phyloP scores from a whole-genome alignment of 257 asterid species.

The Apocynum venetum region DNA sequence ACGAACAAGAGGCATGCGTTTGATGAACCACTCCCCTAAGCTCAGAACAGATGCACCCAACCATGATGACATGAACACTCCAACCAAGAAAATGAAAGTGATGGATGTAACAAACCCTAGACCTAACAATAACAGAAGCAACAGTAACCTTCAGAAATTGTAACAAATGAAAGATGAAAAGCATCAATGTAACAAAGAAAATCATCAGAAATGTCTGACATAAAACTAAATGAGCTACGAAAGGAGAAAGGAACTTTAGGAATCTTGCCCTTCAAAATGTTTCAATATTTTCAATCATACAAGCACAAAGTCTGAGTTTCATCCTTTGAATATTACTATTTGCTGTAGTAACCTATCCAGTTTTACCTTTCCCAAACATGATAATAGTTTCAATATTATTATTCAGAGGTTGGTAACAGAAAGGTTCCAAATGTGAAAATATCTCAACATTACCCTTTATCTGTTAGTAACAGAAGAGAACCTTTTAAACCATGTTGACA shows the following conservation, averaged over 20 bases:
- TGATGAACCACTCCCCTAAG: conserved; percentile 80
- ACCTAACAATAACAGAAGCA: conserved; percentile 36
- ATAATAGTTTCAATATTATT: background rate
- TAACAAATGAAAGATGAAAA: background rate
- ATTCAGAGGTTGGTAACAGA: background rate
- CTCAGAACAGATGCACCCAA: conserved; percentile 67
- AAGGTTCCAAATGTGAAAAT: background rate
- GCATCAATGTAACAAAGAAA: background rate
- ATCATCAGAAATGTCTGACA: background rate
- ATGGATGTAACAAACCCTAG: conserved; percentile 73
- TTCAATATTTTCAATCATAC: background rate
- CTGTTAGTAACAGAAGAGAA: background rate
- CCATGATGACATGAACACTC: conserved; percentile 85
- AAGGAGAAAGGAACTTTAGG: background rate
- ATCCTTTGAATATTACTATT: background rate
- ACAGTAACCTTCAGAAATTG: background rate
- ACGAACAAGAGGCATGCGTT: conserved; percentile 78
- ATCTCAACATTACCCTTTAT: background rate
- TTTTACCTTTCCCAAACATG: no score
- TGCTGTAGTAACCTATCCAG: background rate
- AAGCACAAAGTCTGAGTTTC: background rate
- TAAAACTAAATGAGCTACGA: background rate
- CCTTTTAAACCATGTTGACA: background rate
- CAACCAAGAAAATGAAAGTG: conserved; percentile 71
- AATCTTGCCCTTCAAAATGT: background rate